Evolutionary conservation across 768 basidiomycete genomes (phyloP).

Genomic region (Lactarius deliciosus): DNA sequence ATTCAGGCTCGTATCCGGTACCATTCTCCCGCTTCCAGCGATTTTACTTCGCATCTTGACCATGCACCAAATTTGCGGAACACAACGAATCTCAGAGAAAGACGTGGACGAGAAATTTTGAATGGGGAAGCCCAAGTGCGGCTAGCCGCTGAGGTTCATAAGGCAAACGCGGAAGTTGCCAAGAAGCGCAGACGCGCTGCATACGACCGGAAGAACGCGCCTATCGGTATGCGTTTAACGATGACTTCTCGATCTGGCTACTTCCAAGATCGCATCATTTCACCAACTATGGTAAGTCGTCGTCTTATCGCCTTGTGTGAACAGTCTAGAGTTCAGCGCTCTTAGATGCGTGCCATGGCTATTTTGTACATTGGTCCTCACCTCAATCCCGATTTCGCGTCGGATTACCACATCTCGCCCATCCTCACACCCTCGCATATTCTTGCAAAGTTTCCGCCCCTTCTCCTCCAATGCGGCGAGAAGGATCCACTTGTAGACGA

Average conservation of each 20-base stretch:
- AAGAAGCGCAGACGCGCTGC: conserved; percentile 27
- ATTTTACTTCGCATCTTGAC: neutral
- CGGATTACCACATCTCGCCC: conserved; percentile 95
- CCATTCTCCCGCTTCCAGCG: conserved; percentile 13
- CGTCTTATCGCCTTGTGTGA: conserved; percentile 14
- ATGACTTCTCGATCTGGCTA: conserved; percentile 95
- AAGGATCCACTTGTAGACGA: conserved; percentile 95
- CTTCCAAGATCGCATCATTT: conserved; percentile 91
- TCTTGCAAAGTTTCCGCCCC: conserved; percentile 90
- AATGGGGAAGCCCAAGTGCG: conserved; percentile 18
- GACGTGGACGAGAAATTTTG: conserved; percentile 7
- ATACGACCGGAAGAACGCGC: conserved; percentile 37
- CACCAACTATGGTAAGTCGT: conserved; percentile 92
- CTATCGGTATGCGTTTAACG: conserved; percentile 84
- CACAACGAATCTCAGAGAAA: conserved; percentile 1
- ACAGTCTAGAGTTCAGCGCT: conserved; percentile 10
- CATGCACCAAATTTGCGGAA: neutral
- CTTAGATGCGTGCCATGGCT: conserved; percentile 98
- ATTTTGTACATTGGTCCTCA: conserved; percentile 95
- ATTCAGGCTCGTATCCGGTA: conserved; percentile 64
- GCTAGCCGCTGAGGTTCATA: conserved; percentile 24
- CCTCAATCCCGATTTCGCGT: conserved; percentile 89
- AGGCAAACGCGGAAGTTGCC: conserved; percentile 28
- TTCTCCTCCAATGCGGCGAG: conserved; percentile 94
- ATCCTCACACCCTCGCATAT: conserved; percentile 82